Percentiles rank a stretch among this genome's conserved stretches.
Conservation (phyloP, 345 rosid genomes). For the Gossypium longicalyx region DNA sequence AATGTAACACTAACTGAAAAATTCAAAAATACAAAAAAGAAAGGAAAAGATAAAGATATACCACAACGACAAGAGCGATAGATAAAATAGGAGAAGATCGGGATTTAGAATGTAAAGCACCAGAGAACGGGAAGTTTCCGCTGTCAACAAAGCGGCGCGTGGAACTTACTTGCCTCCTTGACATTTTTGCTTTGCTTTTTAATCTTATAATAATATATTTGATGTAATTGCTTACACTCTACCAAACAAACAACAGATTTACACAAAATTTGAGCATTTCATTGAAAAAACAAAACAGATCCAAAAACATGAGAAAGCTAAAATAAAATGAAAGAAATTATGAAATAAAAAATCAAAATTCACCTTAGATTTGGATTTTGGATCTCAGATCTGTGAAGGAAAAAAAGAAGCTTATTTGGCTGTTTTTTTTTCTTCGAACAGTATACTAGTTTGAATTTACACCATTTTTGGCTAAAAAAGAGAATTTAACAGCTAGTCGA, state of each 20-base stretch:
- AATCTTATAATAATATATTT: background rate
- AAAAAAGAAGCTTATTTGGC: background rate
- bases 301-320: background rate
- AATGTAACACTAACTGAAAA: background rate
- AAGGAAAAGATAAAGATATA: constrained; percentile 17
- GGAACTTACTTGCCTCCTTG: constrained; percentile 80
- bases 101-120: constrained; percentile 73
- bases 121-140: constrained; percentile 74
- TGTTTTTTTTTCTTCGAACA: background rate
- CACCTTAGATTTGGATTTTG: constrained; percentile 4
- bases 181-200: constrained; percentile 38
- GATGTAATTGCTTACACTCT: background rate
- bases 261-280: background rate
- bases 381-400: constrained; percentile 8
- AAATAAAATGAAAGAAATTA: background rate
- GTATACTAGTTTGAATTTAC: background rate
- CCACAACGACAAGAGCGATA: constrained; percentile 68
- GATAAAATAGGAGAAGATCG: constrained; percentile 73
- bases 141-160: constrained; percentile 68
- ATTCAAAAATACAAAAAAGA: background rate
- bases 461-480: background rate
- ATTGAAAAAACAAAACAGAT: background rate
- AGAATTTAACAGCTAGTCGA: background rate
- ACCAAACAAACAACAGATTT: background rate
- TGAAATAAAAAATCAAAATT: background rate